Percentiles rank a stretch among this genome's conserved stretches.
These are phyloP conservation scores for Leishmania major DNA, from an alignment of 208 protist genomes.

Conservation along the genomic window DNA sequence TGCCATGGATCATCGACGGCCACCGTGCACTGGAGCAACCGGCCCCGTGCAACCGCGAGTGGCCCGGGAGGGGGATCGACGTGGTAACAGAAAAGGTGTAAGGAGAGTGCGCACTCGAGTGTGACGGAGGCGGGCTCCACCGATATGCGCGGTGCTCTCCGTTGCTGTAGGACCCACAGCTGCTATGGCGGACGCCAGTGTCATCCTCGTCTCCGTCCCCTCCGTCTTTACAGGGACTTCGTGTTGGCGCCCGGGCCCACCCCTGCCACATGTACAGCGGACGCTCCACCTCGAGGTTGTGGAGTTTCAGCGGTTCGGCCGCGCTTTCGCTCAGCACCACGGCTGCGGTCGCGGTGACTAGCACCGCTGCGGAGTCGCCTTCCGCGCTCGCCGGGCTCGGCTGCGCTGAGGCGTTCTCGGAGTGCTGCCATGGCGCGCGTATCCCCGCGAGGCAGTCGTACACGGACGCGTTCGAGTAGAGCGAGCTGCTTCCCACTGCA, in stretches of 20 bases:
- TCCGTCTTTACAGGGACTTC: not conserved
- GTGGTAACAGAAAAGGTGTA: conserved; percentile 8
- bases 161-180: not conserved
- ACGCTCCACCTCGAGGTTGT: not conserved
- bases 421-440: not conserved
- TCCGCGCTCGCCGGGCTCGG: not conserved
- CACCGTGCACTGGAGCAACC: not conserved
- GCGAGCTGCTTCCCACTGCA: not conserved
- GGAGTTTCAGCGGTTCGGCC: conserved; percentile 4
- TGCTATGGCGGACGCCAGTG: not conserved
- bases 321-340: not conserved
- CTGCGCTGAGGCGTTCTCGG: not conserved
- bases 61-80: not conserved
- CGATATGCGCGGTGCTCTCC: not conserved
- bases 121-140: not conserved
- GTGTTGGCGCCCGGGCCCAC: not conserved
- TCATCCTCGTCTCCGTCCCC: not conserved
- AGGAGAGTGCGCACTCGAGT: not conserved
- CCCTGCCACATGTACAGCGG: not conserved
- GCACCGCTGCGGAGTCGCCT: not conserved
- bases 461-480: not conserved
- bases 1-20: not conserved
- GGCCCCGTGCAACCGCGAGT: not conserved
- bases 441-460: not conserved
- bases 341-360: not conserved